Evolutionary conservation across 2,329 filamentous ascomycete genomes (phyloP).

Genomic region (Hirsutella thompsonii): DNA sequence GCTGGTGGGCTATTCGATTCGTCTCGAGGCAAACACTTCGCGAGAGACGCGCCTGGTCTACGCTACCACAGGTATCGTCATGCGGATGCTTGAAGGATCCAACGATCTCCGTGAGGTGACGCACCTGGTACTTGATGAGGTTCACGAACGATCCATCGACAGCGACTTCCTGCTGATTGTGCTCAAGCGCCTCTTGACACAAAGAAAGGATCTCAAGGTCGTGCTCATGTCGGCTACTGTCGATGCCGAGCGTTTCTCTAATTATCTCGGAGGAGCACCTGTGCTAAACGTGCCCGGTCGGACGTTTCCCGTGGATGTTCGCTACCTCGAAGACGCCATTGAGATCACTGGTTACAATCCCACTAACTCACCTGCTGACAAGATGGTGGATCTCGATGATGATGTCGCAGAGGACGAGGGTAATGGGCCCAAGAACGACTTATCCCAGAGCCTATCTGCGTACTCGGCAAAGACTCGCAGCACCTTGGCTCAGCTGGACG

Average conservation of each 20-base stretch:
- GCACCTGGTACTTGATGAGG: slow-evolving; percentile 92
- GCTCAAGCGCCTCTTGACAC: slow-evolving; percentile 65
- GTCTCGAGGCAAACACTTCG: slow-evolving; percentile 77
- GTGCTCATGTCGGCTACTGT: slow-evolving; percentile 97
- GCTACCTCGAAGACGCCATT: slow-evolving; percentile 84
- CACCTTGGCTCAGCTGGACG: slow-evolving; percentile 66
- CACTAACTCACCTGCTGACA: slow-evolving; percentile 30
- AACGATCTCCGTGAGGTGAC: slow-evolving; percentile 82
- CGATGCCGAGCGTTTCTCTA: slow-evolving; percentile 81
- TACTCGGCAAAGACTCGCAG: slow-evolving; percentile 69
- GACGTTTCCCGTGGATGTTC: slow-evolving; percentile 82
- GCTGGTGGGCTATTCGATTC: slow-evolving; percentile 86
- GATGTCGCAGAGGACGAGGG: slow-evolving; percentile 38
- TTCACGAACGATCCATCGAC: slow-evolving; percentile 92
- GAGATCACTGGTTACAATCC: slow-evolving; percentile 67
- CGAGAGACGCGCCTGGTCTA: slow-evolving; percentile 77
- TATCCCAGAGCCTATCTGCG: slow-evolving; percentile 50
- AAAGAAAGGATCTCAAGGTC: slow-evolving; percentile 75
- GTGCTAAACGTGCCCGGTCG: slow-evolving; percentile 84
- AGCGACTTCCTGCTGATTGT: slow-evolving; percentile 94
- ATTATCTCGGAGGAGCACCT: slow-evolving; percentile 74
- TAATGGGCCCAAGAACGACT: slow-evolving; percentile 39
- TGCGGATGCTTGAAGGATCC: slow-evolving; percentile 89
- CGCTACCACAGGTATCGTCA: slow-evolving; percentile 85
- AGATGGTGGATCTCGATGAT: slow-evolving; percentile 50